Percentiles rank a stretch among this genome's conserved stretches.
Evolutionary conservation across 805 yeast genomes (phyloP).

Genomic region (Sungouiozyma intestinalis): DNA sequence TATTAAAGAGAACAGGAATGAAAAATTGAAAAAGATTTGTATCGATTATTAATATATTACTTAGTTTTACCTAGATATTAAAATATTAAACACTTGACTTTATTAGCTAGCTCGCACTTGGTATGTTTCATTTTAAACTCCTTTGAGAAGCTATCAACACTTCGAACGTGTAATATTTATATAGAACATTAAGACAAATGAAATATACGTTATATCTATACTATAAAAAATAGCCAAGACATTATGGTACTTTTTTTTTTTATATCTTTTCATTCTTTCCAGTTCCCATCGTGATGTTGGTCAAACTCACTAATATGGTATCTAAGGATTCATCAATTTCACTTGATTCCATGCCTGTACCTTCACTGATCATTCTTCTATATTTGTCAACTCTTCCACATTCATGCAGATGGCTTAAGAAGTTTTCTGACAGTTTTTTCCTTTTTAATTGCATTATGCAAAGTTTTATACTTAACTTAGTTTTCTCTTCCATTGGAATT

Average conservation of each 20-base stretch:
- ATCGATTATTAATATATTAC: not conserved
- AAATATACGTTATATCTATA: no score
- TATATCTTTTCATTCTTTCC: no score
- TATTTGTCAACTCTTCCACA: constrained; percentile 54
- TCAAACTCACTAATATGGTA: constrained; percentile 36
- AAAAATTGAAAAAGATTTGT: not conserved
- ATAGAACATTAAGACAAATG: no score
- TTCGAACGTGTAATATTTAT: no score
- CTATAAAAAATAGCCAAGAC: no score
- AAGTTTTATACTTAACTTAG: constrained; percentile 9
- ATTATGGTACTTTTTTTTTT: no score
- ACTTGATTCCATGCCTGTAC: constrained; percentile 56
- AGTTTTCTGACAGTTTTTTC: constrained; percentile 27
- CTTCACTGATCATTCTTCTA: constrained; percentile 54
- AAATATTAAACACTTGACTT: not conserved
- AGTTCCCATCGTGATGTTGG: constrained; percentile 1
- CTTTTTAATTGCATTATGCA: constrained; percentile 32
- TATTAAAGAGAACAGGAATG: not conserved
- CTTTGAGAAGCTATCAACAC: no score
- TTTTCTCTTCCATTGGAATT: constrained; percentile 13
- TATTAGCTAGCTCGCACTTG: no score
- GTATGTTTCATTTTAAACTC: no score
- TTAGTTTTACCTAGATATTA: not conserved
- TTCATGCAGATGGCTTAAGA: constrained; percentile 28
- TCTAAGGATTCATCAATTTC: constrained; percentile 61